Conservation (phyloP, 495 filamentous ascomycete genomes). For the Penicillium maclennaniae region DNA sequence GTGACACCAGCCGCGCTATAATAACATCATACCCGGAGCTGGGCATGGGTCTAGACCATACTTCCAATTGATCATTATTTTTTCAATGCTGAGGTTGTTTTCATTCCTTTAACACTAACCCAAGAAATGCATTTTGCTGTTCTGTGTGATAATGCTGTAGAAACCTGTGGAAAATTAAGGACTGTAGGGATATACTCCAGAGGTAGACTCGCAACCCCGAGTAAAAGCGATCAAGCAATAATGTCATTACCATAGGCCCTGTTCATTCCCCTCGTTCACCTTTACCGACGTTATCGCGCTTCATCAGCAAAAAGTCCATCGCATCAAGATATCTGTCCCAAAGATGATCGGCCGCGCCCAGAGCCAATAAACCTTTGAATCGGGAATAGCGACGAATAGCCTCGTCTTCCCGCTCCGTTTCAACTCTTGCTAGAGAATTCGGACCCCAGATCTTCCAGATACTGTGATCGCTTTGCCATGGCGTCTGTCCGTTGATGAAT, state of each 20-base stretch:
- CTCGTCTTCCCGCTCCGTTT: slow-evolving; percentile 11
- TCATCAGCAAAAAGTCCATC: slow-evolving; percentile 9
- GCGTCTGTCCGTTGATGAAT: slow-evolving; percentile 4
- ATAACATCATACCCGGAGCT: not conserved
- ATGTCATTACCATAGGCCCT: not conserved
- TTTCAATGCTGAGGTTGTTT: too few species aligned
- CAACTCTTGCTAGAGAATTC: slow-evolving; percentile 1
- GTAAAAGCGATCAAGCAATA: too few species aligned
- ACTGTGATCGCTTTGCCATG: slow-evolving; percentile 4
- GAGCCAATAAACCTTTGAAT: slow-evolving; percentile 1
- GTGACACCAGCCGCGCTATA: not conserved
- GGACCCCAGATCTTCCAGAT: slow-evolving; percentile 14
- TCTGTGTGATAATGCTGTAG: too few species aligned
- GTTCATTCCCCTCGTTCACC: not conserved
- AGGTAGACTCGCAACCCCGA: too few species aligned
- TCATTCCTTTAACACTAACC: too few species aligned
- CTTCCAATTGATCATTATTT: not conserved
- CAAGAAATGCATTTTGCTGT: too few species aligned
- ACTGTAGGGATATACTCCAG: not conserved
- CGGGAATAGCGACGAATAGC: slow-evolving; percentile 3
- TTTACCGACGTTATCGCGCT: slow-evolving; percentile 3
- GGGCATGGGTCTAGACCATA: not conserved
- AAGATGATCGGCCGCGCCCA: slow-evolving; percentile 1
- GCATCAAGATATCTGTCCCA: slow-evolving; percentile 8
- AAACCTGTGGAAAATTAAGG: not conserved